Evolutionary conservation across 2,329 filamentous ascomycete species (phyloP).

Genomic region (Colletotrichum ledebouriae): DNA sequence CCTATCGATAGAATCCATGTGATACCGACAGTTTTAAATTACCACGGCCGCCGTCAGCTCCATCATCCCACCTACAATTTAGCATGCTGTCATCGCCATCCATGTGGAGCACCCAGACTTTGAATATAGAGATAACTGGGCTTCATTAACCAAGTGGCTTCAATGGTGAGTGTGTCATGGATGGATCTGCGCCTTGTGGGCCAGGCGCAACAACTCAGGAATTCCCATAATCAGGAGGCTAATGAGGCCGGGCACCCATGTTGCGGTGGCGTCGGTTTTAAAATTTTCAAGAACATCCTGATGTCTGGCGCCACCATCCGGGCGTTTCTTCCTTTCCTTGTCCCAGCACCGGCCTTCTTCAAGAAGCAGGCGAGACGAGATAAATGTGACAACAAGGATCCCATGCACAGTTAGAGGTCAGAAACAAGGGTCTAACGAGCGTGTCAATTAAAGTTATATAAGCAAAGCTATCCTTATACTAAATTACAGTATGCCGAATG

Average conservation of each 20-base stretch:
- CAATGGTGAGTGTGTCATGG: background rate
- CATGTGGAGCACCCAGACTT: background rate
- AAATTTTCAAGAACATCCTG: background rate
- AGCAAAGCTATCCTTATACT: too few relatives aligned
- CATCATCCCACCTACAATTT: background rate
- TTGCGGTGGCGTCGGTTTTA: background rate
- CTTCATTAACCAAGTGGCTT: conserved; percentile 1
- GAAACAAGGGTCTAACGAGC: too few relatives aligned
- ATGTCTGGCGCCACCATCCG: background rate
- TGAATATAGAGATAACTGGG: background rate
- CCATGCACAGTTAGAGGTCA: too few relatives aligned
- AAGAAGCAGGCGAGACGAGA: too few relatives aligned
- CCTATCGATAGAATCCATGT: too few relatives aligned
- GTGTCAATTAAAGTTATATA: too few relatives aligned
- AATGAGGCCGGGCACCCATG: background rate
- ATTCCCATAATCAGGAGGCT: background rate
- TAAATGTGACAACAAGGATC: too few relatives aligned
- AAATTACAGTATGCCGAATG: too few relatives aligned
- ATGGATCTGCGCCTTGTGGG: background rate
- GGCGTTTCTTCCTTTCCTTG: background rate
- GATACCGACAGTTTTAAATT: too few relatives aligned
- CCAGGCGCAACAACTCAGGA: background rate
- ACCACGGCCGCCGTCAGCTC: background rate
- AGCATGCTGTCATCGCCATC: background rate
- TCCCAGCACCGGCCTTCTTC: too few relatives aligned